Evolutionary conservation across 768 basidiomycete genomes (phyloP), one percentile per base, ranked within the genome.

Genomic region (Macrocybe gigantea): DNA sequence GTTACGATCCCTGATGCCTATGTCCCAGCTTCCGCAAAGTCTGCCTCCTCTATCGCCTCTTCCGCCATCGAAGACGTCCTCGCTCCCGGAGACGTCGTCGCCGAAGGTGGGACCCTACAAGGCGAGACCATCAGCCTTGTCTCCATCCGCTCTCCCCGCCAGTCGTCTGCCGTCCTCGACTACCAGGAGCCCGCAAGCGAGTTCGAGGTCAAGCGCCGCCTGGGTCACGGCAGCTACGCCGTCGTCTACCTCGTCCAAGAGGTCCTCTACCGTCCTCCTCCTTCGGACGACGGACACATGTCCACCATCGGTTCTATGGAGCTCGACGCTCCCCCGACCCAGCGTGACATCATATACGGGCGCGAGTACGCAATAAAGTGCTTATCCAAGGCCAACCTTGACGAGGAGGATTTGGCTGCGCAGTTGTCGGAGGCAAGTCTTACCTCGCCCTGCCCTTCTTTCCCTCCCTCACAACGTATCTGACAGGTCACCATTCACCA

Each of bases 291-390:
- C 58, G 72, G 74, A 38, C 79, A 83, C 55, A 75, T 78, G 60
- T 74, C 75, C 44, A 75, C 73, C 47, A 69, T 81, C 45, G 79
- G 78, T 54, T 53, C 65, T 29, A 77, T 82, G 62, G 80, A 83
- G 49, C 54, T 79, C 7, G 80, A 79, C 53, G 38, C 50, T 47
- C 56, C 60, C 42, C 59, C 53, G n/a, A 53, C 72, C 34, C 22
- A 22, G 22, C 22, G 22, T 4, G 63, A 69, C 42, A 69, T 71
- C 14, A 65, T 71, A 10, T 88, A 91, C 54, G 89, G 88, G 15
- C 77, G 85, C 49, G 81, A 93, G 61, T 90, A 83, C 65, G 96
- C 96, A n/a, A 80, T 98, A 69, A 98, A 99, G 75, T 88, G 91
- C 66, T 74, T 98, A 54, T 92, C 90, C 64, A 98, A 97, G 68